Evolutionary conservation across 495 filamentous ascomycete genomes (phyloP).

Genomic region (Parathielavia appendiculata): DNA sequence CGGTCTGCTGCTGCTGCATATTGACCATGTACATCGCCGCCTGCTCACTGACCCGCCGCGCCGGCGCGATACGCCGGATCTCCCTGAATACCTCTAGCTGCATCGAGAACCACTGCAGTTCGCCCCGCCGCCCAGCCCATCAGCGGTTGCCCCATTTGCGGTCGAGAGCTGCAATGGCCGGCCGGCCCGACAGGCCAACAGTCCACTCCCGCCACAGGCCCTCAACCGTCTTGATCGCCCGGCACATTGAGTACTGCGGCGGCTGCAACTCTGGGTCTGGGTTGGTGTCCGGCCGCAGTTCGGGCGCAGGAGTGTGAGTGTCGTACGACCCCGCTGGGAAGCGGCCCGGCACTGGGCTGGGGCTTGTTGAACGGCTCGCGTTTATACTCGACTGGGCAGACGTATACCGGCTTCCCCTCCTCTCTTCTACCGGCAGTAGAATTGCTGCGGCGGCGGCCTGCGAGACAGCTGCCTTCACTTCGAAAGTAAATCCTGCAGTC

Average conservation of each 20-base stretch:
- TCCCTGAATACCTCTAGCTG: constrained; percentile 3
- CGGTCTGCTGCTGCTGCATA: constrained; percentile 1
- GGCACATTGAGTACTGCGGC: not conserved
- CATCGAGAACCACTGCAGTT: not conserved
- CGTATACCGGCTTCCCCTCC: not conserved
- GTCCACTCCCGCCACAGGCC: not conserved
- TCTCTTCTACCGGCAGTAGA: not conserved
- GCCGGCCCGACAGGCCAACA: not conserved
- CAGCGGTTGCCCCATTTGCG: not conserved
- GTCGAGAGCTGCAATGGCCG: not conserved
- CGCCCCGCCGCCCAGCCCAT: not conserved
- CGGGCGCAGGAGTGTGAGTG: too few relatives aligned
- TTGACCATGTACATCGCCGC: constrained; percentile 1
- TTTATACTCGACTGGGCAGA: not conserved
- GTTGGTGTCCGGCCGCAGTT: too few relatives aligned
- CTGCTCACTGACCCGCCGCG: not conserved
- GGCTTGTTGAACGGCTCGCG: not conserved
- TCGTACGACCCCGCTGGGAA: not conserved
- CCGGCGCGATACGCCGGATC: not conserved
- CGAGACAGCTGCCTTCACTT: not conserved
- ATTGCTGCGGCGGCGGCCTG: not conserved
- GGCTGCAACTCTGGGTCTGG: not conserved
- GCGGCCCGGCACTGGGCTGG: too few relatives aligned
- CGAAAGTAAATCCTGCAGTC: not conserved
- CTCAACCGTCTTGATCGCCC: constrained; percentile 2